Evolutionary conservation across 2,329 filamentous ascomycete species (phyloP).

Genomic region (Orbilia ellipsospora): DNA sequence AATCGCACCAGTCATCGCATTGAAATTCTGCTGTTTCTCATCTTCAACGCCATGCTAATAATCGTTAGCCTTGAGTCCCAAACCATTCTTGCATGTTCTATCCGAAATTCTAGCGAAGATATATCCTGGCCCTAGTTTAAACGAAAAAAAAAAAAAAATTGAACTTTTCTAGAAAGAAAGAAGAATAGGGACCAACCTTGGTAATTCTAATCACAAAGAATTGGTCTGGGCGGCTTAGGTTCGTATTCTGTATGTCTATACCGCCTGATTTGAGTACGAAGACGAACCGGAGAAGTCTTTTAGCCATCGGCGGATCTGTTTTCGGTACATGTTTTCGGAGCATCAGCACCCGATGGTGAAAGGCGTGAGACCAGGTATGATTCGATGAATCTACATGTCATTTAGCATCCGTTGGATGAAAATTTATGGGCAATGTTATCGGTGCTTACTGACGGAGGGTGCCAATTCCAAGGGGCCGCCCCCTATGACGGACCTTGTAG

Average conservation of each 20-base stretch:
- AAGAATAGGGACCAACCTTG: constrained; percentile 13
- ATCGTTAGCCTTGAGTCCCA: constrained; percentile 35
- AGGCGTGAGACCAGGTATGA: constrained; percentile 42
- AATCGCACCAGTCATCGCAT: constrained; percentile 47
- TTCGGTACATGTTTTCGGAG: constrained; percentile 51
- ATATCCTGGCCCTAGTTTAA: not conserved
- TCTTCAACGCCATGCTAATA: constrained; percentile 48
- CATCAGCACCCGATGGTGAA: constrained; percentile 45
- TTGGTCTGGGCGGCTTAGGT: constrained; percentile 40
- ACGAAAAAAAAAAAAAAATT: constrained; percentile 1
- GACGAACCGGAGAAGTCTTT: constrained; percentile 51
- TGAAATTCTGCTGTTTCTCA: constrained; percentile 47
- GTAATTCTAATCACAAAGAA: constrained; percentile 51
- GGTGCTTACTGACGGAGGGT: constrained; percentile 44
- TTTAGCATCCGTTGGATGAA: not conserved
- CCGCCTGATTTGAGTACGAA: constrained; percentile 49
- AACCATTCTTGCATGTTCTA: constrained; percentile 4
- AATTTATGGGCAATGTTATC: not conserved
- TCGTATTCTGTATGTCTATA: constrained; percentile 49
- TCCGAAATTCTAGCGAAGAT: constrained; percentile 20
- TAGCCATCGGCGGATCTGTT: constrained; percentile 30
- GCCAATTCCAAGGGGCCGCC: constrained; percentile 50
- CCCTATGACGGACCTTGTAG: constrained; percentile 33
- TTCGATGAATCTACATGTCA: constrained; percentile 39
- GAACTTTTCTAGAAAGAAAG: too few relatives aligned